These are phyloP conservation scores for Suhomyces yuchorum DNA, from an alignment of 1,139 yeast species.

Conservation along the genomic window DNA sequence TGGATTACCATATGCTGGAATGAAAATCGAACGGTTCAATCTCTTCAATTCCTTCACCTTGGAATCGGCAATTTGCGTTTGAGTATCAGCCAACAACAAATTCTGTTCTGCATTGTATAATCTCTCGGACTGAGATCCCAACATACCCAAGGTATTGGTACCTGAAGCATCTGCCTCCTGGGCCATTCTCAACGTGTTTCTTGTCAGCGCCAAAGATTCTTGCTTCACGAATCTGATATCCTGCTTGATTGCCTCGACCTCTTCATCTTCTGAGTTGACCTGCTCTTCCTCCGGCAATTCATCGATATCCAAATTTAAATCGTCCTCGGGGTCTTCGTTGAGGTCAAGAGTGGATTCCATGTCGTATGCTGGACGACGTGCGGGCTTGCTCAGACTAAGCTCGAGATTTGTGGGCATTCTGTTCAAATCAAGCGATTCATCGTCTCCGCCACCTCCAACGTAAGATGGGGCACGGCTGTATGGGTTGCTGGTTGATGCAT, in stretches of 20 bases:
- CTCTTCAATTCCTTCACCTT: slow-evolving; percentile 80
- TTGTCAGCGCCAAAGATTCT: slow-evolving; percentile 81
- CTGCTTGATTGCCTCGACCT: slow-evolving; percentile 83
- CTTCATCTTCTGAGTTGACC: slow-evolving; percentile 71
- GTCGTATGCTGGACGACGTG: slow-evolving; percentile 26
- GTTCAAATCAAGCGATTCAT: slow-evolving; percentile 45
- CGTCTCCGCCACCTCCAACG: slow-evolving; percentile 23
- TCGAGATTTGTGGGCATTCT: slow-evolving; percentile 42
- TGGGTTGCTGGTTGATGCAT: slow-evolving; percentile 11
- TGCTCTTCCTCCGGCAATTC: slow-evolving; percentile 49
- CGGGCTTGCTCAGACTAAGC: slow-evolving; percentile 31
- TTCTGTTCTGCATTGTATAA: slow-evolving; percentile 79
- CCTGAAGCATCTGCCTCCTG: slow-evolving; percentile 93
- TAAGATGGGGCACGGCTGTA: slow-evolving; percentile 12
- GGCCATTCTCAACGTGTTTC: slow-evolving; percentile 85
- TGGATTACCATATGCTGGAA: slow-evolving; percentile 82
- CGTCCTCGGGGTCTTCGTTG: slow-evolving; percentile 43
- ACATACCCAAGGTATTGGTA: slow-evolving; percentile 83
- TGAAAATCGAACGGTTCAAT: slow-evolving; percentile 78
- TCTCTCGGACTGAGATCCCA: slow-evolving; percentile 89
- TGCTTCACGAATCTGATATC: slow-evolving; percentile 85
- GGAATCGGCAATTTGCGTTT: slow-evolving; percentile 79
- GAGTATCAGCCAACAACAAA: slow-evolving; percentile 76
- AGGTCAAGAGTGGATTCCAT: slow-evolving; percentile 34
- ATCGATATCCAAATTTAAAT: slow-evolving; percentile 42